A percentile compares a stretch with the other conserved stretches of the same genome.
Evolutionary conservation across 768 basidiomycete genomes (phyloP).

Genomic region (Leccinellum albellum): DNA sequence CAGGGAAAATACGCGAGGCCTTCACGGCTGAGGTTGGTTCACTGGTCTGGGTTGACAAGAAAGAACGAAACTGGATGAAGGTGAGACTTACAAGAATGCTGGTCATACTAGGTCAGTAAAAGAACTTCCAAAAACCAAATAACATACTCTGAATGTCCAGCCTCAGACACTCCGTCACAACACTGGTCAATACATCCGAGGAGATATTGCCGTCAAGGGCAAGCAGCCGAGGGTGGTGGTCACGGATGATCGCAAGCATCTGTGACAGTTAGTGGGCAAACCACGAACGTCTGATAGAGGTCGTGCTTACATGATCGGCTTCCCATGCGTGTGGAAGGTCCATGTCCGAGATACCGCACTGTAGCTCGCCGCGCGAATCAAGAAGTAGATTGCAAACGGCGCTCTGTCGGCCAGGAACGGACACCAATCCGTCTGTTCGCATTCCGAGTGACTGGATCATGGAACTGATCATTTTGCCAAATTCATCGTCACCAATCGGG

Average conservation of each 20-base stretch:
- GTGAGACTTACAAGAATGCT: conserved; percentile 71
- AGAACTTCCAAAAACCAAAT: neutral
- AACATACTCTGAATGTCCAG: conserved; percentile 52
- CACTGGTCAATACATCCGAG: conserved; percentile 43
- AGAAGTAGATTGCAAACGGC: conserved; percentile 88
- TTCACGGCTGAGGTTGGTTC: conserved; percentile 94
- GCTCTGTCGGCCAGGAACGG: conserved; percentile 42
- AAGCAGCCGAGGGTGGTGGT: conserved; percentile 53
- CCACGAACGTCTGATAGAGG: neutral
- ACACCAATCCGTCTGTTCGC: conserved; percentile 75
- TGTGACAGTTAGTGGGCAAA: conserved; percentile 23
- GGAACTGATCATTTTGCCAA: conserved; percentile 62
- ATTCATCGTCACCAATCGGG: conserved; percentile 70
- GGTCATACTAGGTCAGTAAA: conserved; percentile 4
- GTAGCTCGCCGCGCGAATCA: conserved; percentile 63
- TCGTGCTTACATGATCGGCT: conserved; percentile 38
- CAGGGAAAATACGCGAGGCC: conserved; percentile 63
- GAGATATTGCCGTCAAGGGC: conserved; percentile 77
- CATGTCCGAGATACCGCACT: conserved; percentile 94
- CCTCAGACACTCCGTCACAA: conserved; percentile 51
- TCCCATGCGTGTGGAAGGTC: conserved; percentile 53
- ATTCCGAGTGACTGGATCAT: conserved; percentile 65
- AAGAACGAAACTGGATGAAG: neutral
- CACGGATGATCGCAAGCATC: conserved; percentile 49
- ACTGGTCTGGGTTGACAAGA: conserved; percentile 36